Evolutionary conservation across 306 rosid genomes (phyloP), one percentile per base, ranked within the genome.

Genomic region (Chamaecrista fasciculata): DNA sequence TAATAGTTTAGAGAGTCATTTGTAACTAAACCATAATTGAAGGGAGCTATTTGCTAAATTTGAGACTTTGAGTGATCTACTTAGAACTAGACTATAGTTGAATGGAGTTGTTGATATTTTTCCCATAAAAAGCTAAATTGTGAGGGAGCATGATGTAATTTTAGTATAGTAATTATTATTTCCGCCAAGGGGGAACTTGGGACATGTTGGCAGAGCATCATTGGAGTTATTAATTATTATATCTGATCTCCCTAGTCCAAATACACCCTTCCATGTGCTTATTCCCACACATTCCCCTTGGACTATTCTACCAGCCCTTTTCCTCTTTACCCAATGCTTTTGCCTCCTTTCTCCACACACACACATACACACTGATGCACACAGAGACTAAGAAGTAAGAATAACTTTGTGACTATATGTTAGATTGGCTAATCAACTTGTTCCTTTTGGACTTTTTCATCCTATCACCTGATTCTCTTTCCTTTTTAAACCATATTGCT

Each of bases 241-340:
- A 84, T 84, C 96, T 96, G 86, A 81, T 72, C 76, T 84, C 96
- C 98, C 4, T 1, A 33, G 36, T 33, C 36, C 36, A 87, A 83
- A 75, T 79, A 78, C 88, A 78, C 84, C 66, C 71, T 84, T 92
- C 96, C 98, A 89, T 86, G 74, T 70, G 84, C 88, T 85, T 67
- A 15, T 72, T 92, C 82, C 83, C 75, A 86, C 93, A 89, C 84
- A n/a, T 84, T 87, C 81, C 82, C 85, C 82, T 86, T 83, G 93
- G 80, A 72, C 42, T 84, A 59, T 84, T 77, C 87, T 78, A 63
- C 26, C 4, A 58, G 69, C 76, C 85, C 46, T 67, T 80, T 84
- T 71, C 87, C 58, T 71, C 76, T 85, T 80, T 79, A 71, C 62
- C 65, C 72, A 68, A 63, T 80, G 81, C 83, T 63, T 74, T 81